Evolutionary conservation across 176 grass and related monocot genomes (phyloP).

Genomic region (Carex cristatella): DNA sequence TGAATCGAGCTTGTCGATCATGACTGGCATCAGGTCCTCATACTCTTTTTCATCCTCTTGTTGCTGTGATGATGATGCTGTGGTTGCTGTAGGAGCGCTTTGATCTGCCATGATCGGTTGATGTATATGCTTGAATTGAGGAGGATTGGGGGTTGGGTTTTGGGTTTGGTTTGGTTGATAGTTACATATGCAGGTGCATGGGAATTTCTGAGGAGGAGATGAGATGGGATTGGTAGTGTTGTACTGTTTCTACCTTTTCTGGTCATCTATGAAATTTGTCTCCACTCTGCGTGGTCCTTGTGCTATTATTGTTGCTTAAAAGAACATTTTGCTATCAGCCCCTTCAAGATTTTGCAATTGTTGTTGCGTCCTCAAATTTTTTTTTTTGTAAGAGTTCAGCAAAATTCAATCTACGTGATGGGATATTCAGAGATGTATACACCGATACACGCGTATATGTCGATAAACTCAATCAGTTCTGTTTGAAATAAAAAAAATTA

Average conservation of each 20-base stretch:
- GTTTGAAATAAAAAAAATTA: not conserved
- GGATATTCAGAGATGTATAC: too few species aligned
- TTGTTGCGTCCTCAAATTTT: not conserved
- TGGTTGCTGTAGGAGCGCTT: not conserved
- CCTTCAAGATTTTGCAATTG: not conserved
- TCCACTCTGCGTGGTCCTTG: not conserved
- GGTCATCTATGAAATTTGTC: not conserved
- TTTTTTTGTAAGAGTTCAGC: not conserved
- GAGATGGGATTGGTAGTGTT: not conserved
- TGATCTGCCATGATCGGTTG: slow-evolving; percentile 10
- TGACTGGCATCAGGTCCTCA: slow-evolving; percentile 75
- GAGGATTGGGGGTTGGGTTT: not conserved
- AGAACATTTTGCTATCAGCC: not conserved
- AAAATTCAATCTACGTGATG: not conserved
- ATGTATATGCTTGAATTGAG: not conserved
- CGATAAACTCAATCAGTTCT: not conserved
- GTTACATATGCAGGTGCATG: not conserved
- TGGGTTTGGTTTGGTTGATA: not conserved
- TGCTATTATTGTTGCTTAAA: slow-evolving; percentile 7
- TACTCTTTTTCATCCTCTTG: slow-evolving; percentile 22
- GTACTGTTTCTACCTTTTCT: not conserved
- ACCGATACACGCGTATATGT: not conserved
- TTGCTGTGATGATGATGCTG: not conserved
- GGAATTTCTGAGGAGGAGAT: not conserved
- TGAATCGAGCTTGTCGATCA: slow-evolving; percentile 49